Evolutionary conservation across 116 monocot genomes (phyloP), one percentile per base, ranked within the genome.

Genomic region (Posidonia oceanica): DNA sequence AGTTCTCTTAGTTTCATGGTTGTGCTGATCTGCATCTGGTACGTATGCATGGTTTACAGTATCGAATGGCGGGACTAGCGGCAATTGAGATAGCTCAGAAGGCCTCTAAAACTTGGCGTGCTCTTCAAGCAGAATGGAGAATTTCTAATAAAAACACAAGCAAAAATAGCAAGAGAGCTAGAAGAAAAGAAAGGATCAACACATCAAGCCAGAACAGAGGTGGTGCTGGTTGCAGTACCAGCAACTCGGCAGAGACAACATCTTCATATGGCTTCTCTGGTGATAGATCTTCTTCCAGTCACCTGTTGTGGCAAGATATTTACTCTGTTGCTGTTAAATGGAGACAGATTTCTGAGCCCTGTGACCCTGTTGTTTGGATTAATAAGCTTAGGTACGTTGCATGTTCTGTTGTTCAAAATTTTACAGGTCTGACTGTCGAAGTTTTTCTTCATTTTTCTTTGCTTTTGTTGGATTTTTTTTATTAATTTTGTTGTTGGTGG

Each of bases 301-400:
- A 57, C 51, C 51, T 86, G 20, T 81, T 84, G 36, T 96, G 96
- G 96, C 80, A 84, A 55, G 86, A 86, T 77, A 60, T 96, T 40
- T 96, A 96, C 60, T 67, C 77, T 64, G 64, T 96, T 79, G 86
- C 86, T 72, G 96, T 91, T 42, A 91, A 77, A 77, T 96, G 96
- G 96, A 88, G 96, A 59, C 96, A 91, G 63, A 91, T 96, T 38
- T 96, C 96, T 74, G 96, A 96, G 67, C 96, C 96, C 66, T 96
- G 96, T 81, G 96, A 96, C 18, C 87, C 86, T 53, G 91, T 96
- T 69, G 96, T 96, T 60, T 96, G 96, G 96, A 72, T 96, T 59
- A 87, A 96, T 72, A 96, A 87, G 57, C 77, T 96, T 44, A 89
- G 91, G 95, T 84, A 75, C 41, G 36, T 54, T 63, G 63, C 36